Conservation (phyloP, 805 yeast species). For the Wickerhamiella domercqiae region DNA sequence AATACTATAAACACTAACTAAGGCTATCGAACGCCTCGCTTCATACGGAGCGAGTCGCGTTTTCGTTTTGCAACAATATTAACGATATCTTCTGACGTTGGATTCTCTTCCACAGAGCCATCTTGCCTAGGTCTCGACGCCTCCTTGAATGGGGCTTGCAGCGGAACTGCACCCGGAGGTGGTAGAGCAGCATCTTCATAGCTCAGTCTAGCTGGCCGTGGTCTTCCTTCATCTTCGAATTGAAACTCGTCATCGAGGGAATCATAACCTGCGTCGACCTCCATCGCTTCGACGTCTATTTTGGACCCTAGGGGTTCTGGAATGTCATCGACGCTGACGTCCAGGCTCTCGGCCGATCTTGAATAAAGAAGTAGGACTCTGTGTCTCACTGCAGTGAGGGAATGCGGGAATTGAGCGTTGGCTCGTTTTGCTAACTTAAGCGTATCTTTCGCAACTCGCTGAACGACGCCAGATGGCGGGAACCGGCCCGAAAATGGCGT, state of each 20-base stretch:
- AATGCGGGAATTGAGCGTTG: conserved; percentile 21
- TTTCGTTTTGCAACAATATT: conserved; percentile 38
- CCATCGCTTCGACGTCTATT: conserved; percentile 2
- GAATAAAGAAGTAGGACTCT: conserved; percentile 19
- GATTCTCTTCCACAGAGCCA: not conserved
- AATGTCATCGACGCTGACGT: conserved; percentile 3
- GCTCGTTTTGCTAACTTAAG: conserved; percentile 23
- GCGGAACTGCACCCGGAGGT: conserved; percentile 5
- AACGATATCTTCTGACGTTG: conserved; percentile 16
- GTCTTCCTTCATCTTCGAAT: conserved; percentile 5
- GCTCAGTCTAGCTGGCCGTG: not conserved
- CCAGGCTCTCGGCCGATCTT: conserved; percentile 3
- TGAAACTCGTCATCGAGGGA: conserved; percentile 1
- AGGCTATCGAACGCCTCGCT: conserved; percentile 25
- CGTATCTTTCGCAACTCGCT: conserved; percentile 43
- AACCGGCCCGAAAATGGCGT: conserved; percentile 52
- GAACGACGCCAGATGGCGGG: conserved; percentile 56
- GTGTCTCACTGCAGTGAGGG: conserved; percentile 21
- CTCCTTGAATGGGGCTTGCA: conserved; percentile 22
- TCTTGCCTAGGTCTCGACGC: conserved; percentile 3
- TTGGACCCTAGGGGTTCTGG: conserved; percentile 1
- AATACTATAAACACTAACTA: no score
- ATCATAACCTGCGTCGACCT: not conserved
- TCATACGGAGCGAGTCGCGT: conserved; percentile 36
- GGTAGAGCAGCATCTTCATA: not conserved